Base-by-base conservation (phyloP, 2,329 filamentous ascomycete species). In the Alternaria panax region DNA sequence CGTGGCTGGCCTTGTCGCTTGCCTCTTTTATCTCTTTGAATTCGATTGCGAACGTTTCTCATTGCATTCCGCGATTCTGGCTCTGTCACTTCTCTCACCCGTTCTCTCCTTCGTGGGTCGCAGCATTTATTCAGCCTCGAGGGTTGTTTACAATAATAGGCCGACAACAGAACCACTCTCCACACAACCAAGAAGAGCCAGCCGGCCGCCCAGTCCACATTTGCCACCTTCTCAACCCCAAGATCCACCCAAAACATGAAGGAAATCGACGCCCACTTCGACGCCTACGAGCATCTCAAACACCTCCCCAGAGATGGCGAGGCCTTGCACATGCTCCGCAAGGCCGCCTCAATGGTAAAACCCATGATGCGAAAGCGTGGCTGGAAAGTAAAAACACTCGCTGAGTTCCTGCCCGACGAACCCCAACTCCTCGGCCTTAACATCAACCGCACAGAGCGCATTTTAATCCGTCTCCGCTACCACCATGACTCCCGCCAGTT, bases 311-410 rank as follows among this genome's bases (percentile, higher is more conserved):
- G 78, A 34, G 77, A 78, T 50, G 78, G 79, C 47, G 78, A 82
- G 43, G 82, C 81, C n/a, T 73, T 84, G 11, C 72, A 86, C 34
- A 87, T 86, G 57, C 84, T 98, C 24, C 90, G 88, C 70, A 93
- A 91, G 78, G 85, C 96, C 40, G 92, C 92, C 3, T 96, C 93
- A 25, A 80, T 96, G 57, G 93, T 97, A 62, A 97, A 97, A 77
- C 94, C 94, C 18, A 92, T 98, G 63, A 98, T 98, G 93, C 86
- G 92, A 65, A 92, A 92, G 47, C 87, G 92, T 42, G 85, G 85
- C 55, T 98, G 93, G 92, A 89, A 83, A 63, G 92, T 98, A 32
- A 84, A 86, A 27, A 87, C 91, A 47, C 84, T 98, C 16, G 88
- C 89, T 48, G 94, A 98, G 76, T 97, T 98, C 79, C 91, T 92